A percentile compares a stretch with the other conserved stretches of the same genome.
phyloP scores from a whole-genome alignment of 768 basidiomycete genomes.

The Austroboletus eburneus region DNA sequence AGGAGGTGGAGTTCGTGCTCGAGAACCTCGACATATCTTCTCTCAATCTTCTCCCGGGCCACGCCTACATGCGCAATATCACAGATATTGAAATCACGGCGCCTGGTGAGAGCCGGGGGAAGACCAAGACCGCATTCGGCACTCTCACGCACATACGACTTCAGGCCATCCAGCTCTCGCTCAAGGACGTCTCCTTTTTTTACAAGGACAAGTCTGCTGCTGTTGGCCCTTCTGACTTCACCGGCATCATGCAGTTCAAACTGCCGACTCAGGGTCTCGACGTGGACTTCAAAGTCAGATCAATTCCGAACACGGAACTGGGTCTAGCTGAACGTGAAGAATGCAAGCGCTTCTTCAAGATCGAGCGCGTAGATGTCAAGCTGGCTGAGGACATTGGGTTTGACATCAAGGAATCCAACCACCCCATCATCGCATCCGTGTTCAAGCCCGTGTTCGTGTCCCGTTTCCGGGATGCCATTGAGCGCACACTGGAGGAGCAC shows the following conservation, averaged over 20 bases:
- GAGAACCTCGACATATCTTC: constrained; percentile 71
- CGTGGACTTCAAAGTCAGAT: constrained; percentile 60
- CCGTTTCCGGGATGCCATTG: constrained; percentile 57
- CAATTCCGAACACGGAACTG: constrained; percentile 48
- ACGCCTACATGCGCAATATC: constrained; percentile 68
- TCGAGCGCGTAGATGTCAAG: constrained; percentile 52
- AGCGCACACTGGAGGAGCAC: constrained; percentile 54
- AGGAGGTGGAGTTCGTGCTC: constrained; percentile 66
- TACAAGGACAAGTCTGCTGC: constrained; percentile 59
- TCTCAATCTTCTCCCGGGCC: constrained; percentile 62
- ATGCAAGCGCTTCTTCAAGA: constrained; percentile 48
- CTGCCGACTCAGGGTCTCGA: constrained; percentile 67
- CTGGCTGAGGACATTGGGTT: constrained; percentile 56
- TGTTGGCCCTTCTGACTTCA: constrained; percentile 53
- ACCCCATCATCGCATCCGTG: constrained; percentile 53
- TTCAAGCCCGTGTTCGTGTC: constrained; percentile 59
- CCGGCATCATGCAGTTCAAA: constrained; percentile 56
- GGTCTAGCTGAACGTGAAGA: constrained; percentile 43
- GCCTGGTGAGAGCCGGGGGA: constrained; percentile 27
- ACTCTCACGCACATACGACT: constrained; percentile 62
- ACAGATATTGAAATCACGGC: constrained; percentile 56
- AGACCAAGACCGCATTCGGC: constrained; percentile 49
- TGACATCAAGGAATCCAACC: constrained; percentile 57
- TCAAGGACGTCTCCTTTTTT: constrained; percentile 70
- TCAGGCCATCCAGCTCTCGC: constrained; percentile 59